A percentile compares a stretch with the other conserved stretches of the same genome.
Conservation (phyloP, 805 yeast species). For the Lachancea nothofagi region DNA sequence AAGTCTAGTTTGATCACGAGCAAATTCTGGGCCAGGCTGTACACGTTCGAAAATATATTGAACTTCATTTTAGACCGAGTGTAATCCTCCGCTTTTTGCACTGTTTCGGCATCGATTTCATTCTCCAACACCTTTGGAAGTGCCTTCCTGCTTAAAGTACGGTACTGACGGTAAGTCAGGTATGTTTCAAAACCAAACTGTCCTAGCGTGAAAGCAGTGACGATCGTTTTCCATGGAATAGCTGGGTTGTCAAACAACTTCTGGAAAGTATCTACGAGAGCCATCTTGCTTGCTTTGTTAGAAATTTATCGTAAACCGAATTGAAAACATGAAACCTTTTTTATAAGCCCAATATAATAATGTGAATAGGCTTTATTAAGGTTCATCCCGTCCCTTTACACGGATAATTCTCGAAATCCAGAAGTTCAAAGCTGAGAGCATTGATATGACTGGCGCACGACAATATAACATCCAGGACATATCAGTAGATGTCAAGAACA, state of each 20-base stretch:
- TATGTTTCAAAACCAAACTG: conserved; percentile 72
- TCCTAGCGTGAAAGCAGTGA: conserved; percentile 68
- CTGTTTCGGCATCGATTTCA: conserved; percentile 67
- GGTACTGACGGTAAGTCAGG: conserved; percentile 71
- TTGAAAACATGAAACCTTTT: too few relatives aligned
- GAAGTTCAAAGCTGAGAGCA: too few relatives aligned
- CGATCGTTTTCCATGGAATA: conserved; percentile 74
- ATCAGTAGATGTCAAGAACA: too few relatives aligned
- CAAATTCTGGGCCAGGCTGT: conserved; percentile 50
- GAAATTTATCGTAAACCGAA: not conserved
- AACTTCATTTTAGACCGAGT: conserved; percentile 73
- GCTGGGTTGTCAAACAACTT: conserved; percentile 56
- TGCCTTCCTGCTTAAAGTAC: conserved; percentile 45
- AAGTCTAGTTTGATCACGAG: conserved; percentile 54
- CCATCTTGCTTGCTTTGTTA: not conserved
- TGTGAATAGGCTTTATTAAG: too few relatives aligned
- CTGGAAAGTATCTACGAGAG: conserved; percentile 36
- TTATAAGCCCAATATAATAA: too few relatives aligned
- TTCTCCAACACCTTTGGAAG: conserved; percentile 68
- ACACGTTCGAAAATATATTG: conserved; percentile 49
- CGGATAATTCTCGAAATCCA: too few relatives aligned
- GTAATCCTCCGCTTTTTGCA: conserved; percentile 70
- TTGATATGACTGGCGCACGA: too few relatives aligned
- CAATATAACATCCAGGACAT: too few relatives aligned
- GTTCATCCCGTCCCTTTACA: too few relatives aligned